Evolutionary conservation across 345 rosid species (phyloP), one percentile per base, ranked within the genome.

Genomic region (Rhodamnia rubescens): DNA sequence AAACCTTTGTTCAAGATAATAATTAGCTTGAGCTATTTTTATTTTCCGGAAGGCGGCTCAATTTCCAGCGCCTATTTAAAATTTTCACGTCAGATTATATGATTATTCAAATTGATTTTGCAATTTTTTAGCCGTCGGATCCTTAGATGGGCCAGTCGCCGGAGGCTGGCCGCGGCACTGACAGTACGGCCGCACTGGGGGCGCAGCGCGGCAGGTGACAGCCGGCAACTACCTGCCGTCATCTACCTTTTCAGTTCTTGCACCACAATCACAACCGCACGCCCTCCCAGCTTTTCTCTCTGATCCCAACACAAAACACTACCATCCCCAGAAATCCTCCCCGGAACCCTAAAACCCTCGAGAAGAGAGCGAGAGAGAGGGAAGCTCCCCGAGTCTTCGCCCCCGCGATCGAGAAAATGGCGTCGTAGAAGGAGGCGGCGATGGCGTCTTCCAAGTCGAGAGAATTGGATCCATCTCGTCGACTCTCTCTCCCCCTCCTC

Each of bases 391-490:
- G 36, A 13, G 74, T 13, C 74, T 29, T 13, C 74, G 74, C 74
- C 13, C 32, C 74, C 42, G 42, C 40, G 42, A 61, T 27, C 80
- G 32, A 8, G 6, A 56, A 84, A 85, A 94, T 94, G 95, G 92
- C 95, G 91, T 90, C 99, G 83, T 92, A 92, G 53, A 92, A 36
- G 7, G 47, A 11, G 75, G 75, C 61, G 90, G 87, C 90, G 80
- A 93, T 95, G 92, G 87, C 94, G 85, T 90, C 96, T 83, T 91
- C 98, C 11, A 92, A 83, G 64, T 88, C 96, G 81, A 89, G 91
- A 89, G 93, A 88, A 49, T 91, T 93, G 95, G 96, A 93, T 92
- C 92, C 90, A 3, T 87, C 95, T 53, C 92, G 91, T 61, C 95
- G 92, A 5, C 82, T 32, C 36, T 40, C 83, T n/a, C 52, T 27